phyloP scores from a whole-genome alignment of 208 protist genomes.

The Trypanosoma platydactyli region DNA sequence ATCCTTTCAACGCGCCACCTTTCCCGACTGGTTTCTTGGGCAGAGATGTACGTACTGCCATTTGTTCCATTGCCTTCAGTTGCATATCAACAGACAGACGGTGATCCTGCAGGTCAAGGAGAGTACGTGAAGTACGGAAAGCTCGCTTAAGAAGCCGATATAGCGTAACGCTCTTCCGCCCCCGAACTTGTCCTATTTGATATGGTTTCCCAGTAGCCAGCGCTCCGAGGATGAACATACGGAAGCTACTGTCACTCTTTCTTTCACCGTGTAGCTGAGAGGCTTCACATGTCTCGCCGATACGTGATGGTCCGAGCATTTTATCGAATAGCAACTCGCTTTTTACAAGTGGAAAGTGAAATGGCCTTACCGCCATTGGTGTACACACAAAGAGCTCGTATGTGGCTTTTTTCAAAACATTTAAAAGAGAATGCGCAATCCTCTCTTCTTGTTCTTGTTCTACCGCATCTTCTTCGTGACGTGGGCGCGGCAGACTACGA shows the following conservation, averaged over 20 bases:
- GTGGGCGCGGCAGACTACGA: not conserved
- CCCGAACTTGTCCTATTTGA: not conserved
- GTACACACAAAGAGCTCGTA: slow-evolving; percentile 11
- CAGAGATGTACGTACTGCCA: not conserved
- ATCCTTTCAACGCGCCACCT: not conserved
- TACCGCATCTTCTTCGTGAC: not conserved
- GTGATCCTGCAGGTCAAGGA: slow-evolving; percentile 32
- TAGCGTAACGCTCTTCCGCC: not conserved
- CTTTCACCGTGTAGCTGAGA: not conserved
- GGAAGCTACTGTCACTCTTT: not conserved
- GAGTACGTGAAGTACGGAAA: slow-evolving; percentile 4
- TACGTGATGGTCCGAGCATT: not conserved
- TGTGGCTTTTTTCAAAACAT: slow-evolving; percentile 10
- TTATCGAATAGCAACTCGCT: not conserved
- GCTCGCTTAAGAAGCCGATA: slow-evolving; percentile 15
- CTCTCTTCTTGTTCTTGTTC: slow-evolving; percentile 2
- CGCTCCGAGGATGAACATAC: not conserved
- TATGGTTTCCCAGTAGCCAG: slow-evolving; percentile 20
- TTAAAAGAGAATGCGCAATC: slow-evolving; percentile 9
- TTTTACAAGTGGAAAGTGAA: slow-evolving; percentile 12
- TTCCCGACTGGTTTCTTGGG: not conserved
- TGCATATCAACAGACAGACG: slow-evolving; percentile 27
- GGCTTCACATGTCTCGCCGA: not conserved
- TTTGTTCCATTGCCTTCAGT: slow-evolving; percentile 33
- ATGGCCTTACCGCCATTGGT: not conserved